Base-by-base conservation (phyloP, 2,329 filamentous ascomycete genomes). In the Neocatenulostroma microsporum region DNA sequence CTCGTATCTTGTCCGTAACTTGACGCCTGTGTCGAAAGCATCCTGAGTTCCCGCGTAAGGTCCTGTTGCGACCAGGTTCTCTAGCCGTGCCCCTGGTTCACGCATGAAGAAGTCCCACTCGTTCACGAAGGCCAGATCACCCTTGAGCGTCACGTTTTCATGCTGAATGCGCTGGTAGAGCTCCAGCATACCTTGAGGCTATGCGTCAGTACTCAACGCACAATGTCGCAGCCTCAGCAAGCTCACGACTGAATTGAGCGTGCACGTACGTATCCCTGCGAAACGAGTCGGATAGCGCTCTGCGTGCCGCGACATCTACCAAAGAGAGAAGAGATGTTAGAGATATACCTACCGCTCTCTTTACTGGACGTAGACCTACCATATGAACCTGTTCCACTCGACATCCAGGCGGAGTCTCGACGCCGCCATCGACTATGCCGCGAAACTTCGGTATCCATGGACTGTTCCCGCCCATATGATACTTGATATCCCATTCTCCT, bases 361-460 rank as follows among this genome's bases (percentile, higher is more conserved):
- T 7, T 13, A n/a, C 9, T 24, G 14, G 1, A 20, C 20, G 11
- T 8, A 13, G 17, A 37, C 49, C 40, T 57, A 73, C 70, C 72
- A 77, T 70, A 53, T 77, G 73, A n/a, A 76, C 66, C 50, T 76
- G 72, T 39, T 74, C 68, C 5, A 76, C 61, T 12, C 55, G 50
- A 47, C 73, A 77, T 3, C 63, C 64, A 5, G 62, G 51, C 0
- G 73, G 73, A 4, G 65, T 51, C 1, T 56, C 59, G 30, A 70
- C 59, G 4, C 62, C 64, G 6, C 56, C 57, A 10, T 58, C 57
- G 11, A 65, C 52, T 2, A 64, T 49, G 24, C 64, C 62, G 26
- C 62, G 54, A 2, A 57, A 44, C 44, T 71, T 73, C 34, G 70
- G 65, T 24, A 74, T 63, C 72, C 71, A 76, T 2, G 72, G 72